Conservation (phyloP, 495 filamentous ascomycete species). For the Penicillium paxilli region DNA sequence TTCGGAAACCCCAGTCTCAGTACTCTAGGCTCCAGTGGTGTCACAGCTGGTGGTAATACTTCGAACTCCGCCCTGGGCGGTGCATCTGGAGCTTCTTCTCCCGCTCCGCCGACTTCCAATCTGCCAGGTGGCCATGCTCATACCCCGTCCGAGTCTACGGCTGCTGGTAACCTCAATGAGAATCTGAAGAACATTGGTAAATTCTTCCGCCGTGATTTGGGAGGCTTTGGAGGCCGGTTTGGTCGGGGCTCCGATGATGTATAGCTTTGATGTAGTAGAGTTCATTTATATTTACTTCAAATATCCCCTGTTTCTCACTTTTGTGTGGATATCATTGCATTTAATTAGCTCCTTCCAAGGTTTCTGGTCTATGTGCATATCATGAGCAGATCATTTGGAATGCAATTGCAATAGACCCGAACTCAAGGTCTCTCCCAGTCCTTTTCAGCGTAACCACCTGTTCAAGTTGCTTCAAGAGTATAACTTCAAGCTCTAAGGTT, state of each 20-base stretch:
- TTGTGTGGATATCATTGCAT: not conserved
- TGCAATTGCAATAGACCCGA: not conserved
- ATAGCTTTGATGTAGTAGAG: not conserved
- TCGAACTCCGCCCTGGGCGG: slow-evolving; percentile 14
- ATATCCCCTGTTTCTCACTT: not conserved
- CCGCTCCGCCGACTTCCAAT: slow-evolving; percentile 10
- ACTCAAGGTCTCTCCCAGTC: not conserved
- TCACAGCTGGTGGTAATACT: slow-evolving; percentile 13
- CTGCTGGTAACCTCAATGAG: slow-evolving; percentile 72
- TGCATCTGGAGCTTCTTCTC: slow-evolving; percentile 21
- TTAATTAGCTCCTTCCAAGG: slow-evolving; percentile 4
- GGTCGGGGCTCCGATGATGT: slow-evolving; percentile 44
- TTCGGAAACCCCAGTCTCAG: slow-evolving; percentile 62
- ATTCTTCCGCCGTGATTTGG: slow-evolving; percentile 89
- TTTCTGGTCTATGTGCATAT: not conserved
- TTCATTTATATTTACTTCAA: not conserved
- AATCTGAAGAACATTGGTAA: slow-evolving; percentile 94
- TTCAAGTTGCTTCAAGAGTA: no score
- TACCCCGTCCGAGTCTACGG: slow-evolving; percentile 23
- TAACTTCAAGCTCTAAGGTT: no score
- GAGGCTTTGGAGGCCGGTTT: slow-evolving; percentile 77
- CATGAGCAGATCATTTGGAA: not conserved
- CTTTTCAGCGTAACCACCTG: no score
- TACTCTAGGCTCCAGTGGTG: slow-evolving; percentile 29
- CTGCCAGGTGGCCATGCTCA: slow-evolving; percentile 18